phyloP scores from a whole-genome alignment of 345 rosid genomes.

The Eutrema yunnanense region DNA sequence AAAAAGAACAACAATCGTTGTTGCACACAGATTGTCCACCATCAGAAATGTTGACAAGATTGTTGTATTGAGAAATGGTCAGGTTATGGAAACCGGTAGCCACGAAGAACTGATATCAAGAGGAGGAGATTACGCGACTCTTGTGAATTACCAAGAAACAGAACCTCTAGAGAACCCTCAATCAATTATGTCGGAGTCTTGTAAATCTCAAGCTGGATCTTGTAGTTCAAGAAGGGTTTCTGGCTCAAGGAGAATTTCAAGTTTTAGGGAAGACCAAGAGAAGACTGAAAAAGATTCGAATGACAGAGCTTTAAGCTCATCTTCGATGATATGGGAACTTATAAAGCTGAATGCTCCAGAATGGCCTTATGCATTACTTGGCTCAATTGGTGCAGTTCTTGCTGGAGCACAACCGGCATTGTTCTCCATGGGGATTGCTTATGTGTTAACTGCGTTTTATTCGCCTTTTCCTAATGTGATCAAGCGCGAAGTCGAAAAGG shows the following conservation, averaged over 20 bases:
- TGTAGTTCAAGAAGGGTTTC: conserved; percentile 6
- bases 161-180: conserved; percentile 9
- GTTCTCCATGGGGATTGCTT: conserved; percentile 63
- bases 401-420: conserved; percentile 67
- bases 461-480: conserved; percentile 36
- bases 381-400: conserved; percentile 67
- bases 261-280: conserved; percentile 23
- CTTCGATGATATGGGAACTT: conserved; percentile 48
- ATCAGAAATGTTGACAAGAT: conserved; percentile 58
- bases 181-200: conserved; percentile 29
- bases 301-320: conserved; percentile 13
- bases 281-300: conserved; percentile 10
- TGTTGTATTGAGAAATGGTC: conserved; percentile 56
- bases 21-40: conserved; percentile 75
- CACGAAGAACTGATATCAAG: conserved; percentile 52
- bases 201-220: conserved; percentile 36
- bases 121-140: conserved; percentile 57
- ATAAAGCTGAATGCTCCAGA: conserved; percentile 70
- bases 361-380: conserved; percentile 72
- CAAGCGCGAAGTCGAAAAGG: conserved; percentile 38
- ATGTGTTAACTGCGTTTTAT: conserved; percentile 57
- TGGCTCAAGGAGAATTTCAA: conserved; percentile 17
- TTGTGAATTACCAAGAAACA: conserved; percentile 48
- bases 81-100: conserved; percentile 61
- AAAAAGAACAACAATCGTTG: conserved; percentile 53